phyloP scores from a whole-genome alignment of 164 flowering plant genomes.

The Houttuynia cordata region DNA sequence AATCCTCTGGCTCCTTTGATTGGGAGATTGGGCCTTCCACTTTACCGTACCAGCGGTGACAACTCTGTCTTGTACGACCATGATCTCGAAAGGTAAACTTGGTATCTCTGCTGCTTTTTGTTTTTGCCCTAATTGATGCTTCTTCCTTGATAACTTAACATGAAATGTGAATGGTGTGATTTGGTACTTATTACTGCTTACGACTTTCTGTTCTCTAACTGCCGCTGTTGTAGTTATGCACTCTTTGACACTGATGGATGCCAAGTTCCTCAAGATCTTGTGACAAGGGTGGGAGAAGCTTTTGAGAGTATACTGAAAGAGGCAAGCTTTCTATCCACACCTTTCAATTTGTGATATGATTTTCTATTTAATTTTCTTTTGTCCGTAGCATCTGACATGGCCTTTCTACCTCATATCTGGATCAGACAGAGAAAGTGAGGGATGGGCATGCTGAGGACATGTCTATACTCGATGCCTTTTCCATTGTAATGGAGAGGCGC shows the following conservation, averaged over 20 bases:
- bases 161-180: not conserved
- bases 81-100: slow-evolving; percentile 73
- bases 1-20: slow-evolving; percentile 92
- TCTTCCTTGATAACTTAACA: not conserved
- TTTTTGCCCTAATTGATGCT: not conserved
- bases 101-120: not conserved
- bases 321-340: slow-evolving; percentile 24
- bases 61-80: slow-evolving; percentile 96
- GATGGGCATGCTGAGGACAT: slow-evolving; percentile 58
- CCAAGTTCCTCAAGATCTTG: slow-evolving; percentile 75
- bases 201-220: not conserved
- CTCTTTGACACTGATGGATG: slow-evolving; percentile 82
- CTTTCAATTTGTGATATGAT: not conserved
- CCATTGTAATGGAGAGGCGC: slow-evolving; percentile 64
- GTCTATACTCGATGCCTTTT: slow-evolving; percentile 55
- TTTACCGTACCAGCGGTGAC: slow-evolving; percentile 95
- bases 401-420: slow-evolving; percentile 6
- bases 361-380: not conserved
- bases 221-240: slow-evolving; percentile 55
- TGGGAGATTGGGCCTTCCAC: slow-evolving; percentile 71
- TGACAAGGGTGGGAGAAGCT: slow-evolving; percentile 61
- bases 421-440: slow-evolving; percentile 71
- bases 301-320: slow-evolving; percentile 73
- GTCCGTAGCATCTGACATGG: not conserved
- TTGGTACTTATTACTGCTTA: not conserved